phyloP scores from a whole-genome alignment of 495 filamentous ascomycete species.

The Pyrenopolyporus hunteri region DNA sequence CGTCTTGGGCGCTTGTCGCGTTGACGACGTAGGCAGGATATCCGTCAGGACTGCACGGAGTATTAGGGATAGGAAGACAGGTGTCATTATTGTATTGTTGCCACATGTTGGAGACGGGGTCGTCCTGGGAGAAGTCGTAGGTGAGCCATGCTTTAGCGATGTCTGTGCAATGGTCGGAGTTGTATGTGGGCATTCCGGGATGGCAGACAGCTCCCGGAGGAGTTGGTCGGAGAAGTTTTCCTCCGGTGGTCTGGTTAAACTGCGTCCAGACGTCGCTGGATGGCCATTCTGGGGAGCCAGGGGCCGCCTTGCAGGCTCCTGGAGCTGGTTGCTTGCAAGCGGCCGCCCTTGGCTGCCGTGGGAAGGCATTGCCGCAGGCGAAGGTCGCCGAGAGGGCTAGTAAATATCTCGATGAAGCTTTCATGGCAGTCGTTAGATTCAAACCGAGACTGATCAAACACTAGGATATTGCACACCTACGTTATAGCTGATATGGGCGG shows the following conservation, averaged over 20 bases:
- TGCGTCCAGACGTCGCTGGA: slow-evolving; percentile 38
- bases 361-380: slow-evolving; percentile 22
- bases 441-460: neutral
- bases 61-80: slow-evolving; percentile 47
- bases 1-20: slow-evolving; percentile 48
- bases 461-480: slow-evolving; percentile 2
- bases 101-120: slow-evolving; percentile 50
- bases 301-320: slow-evolving; percentile 42
- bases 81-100: slow-evolving; percentile 53
- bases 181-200: slow-evolving; percentile 43
- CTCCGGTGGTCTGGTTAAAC: slow-evolving; percentile 49
- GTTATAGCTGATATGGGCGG: neutral
- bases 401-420: slow-evolving; percentile 4
- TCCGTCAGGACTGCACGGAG: slow-evolving; percentile 48
- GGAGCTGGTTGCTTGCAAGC: neutral
- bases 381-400: slow-evolving; percentile 1
- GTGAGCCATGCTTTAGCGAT: slow-evolving; percentile 44
- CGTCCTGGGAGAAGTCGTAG: slow-evolving; percentile 45
- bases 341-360: neutral
- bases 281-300: slow-evolving; percentile 45
- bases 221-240: slow-evolving; percentile 56
- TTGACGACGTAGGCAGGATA: slow-evolving; percentile 59
- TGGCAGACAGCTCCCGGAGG: slow-evolving; percentile 66
- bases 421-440: slow-evolving; percentile 14
- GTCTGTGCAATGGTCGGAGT: slow-evolving; percentile 42